Conservation (phyloP, 2,329 filamentous ascomycete genomes). For the Epichloe coenophiala region DNA sequence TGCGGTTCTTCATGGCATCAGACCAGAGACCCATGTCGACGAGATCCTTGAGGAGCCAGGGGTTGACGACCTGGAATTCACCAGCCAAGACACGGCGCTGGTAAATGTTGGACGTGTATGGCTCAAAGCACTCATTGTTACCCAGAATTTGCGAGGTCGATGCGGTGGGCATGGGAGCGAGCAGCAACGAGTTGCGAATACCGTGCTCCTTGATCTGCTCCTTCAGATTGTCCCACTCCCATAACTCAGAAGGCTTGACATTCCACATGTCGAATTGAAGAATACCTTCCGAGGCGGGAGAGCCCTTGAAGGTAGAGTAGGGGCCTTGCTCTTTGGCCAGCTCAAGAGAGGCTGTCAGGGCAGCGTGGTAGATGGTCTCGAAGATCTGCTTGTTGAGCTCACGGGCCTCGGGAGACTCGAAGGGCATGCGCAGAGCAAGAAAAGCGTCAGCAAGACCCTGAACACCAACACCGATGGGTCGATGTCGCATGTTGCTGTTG, state of each 20-base stretch:
- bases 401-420: constrained; percentile 88
- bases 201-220: constrained; percentile 84
- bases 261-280: constrained; percentile 99
- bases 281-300: constrained; percentile 85
- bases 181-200: constrained; percentile 85
- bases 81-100: constrained; percentile 93
- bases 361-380: constrained; percentile 97
- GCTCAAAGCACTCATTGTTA: constrained; percentile 99
- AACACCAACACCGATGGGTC: constrained; percentile 91
- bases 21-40: constrained; percentile 98
- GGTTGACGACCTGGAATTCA: constrained; percentile 99
- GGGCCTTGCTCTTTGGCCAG: constrained; percentile 71
- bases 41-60: constrained; percentile 94
- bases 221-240: constrained; percentile 90
- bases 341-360: constrained; percentile 77
- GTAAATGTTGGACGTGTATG: constrained; percentile 99
- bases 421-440: constrained; percentile 89
- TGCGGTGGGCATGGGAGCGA: constrained; percentile 96
- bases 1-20: constrained; percentile 99
- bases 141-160: constrained; percentile 95
- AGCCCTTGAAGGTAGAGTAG: constrained; percentile 86
- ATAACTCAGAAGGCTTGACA: constrained; percentile 82
- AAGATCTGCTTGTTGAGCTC: constrained; percentile 97
- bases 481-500: constrained; percentile 95
- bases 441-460: constrained; percentile 97